These are phyloP conservation scores for Ophiocordyceps camponoti-rufipedis DNA, from an alignment of 2,329 filamentous ascomycete species.

Conservation along the genomic window DNA sequence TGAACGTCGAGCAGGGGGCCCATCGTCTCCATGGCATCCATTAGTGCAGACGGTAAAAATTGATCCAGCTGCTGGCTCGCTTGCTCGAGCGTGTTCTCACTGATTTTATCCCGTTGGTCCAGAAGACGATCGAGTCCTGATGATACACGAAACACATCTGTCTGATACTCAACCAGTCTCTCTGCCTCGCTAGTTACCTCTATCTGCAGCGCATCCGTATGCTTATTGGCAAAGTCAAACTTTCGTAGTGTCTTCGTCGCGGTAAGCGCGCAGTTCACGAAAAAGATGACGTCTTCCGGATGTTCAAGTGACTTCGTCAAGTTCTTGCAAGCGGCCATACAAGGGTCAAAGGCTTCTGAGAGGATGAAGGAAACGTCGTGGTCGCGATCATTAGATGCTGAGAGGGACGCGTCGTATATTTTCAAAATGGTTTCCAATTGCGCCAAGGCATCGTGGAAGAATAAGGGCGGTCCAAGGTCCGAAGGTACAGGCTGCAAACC, in stretches of 20 bases:
- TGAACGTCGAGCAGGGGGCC: slow-evolving; percentile 53
- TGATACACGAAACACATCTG: slow-evolving; percentile 51
- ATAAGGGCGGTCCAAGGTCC: slow-evolving; percentile 63
- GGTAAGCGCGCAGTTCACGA: slow-evolving; percentile 50
- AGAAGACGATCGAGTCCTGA: slow-evolving; percentile 57
- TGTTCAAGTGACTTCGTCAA: slow-evolving; percentile 42
- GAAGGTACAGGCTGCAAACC: slow-evolving; percentile 51
- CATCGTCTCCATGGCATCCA: slow-evolving; percentile 76
- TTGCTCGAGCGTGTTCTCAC: slow-evolving; percentile 33
- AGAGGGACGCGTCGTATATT: slow-evolving; percentile 69
- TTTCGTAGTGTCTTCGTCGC: slow-evolving; percentile 34
- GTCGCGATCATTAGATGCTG: slow-evolving; percentile 37
- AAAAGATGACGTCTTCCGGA: slow-evolving; percentile 48
- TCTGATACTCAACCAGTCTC: slow-evolving; percentile 49
- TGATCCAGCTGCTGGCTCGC: slow-evolving; percentile 68
- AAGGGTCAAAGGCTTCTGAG: slow-evolving; percentile 68
- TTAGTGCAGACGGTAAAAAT: slow-evolving; percentile 80
- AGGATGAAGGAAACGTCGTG: slow-evolving; percentile 56
- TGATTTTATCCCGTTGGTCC: slow-evolving; percentile 32
- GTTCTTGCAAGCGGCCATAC: slow-evolving; percentile 55
- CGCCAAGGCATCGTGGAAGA: slow-evolving; percentile 63
- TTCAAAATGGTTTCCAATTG: slow-evolving; percentile 64
- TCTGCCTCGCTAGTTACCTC: slow-evolving; percentile 34
- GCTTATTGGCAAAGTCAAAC: slow-evolving; percentile 45
- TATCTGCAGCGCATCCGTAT: slow-evolving; percentile 35